Base-by-base conservation (phyloP, 2,329 filamentous ascomycete species). In the Rhynchosporium graminicola region DNA sequence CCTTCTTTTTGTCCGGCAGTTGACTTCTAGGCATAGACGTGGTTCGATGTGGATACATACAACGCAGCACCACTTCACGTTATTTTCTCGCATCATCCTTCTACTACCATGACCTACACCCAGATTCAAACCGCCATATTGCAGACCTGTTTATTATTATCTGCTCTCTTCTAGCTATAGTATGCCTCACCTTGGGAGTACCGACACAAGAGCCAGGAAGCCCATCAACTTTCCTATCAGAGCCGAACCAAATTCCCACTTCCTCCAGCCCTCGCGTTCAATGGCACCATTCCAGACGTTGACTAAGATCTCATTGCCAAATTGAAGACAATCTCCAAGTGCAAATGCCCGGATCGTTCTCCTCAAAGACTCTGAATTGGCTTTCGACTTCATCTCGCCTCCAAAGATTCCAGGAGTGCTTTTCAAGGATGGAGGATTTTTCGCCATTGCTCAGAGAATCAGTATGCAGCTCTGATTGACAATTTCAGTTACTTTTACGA, bases 291-390 rank as follows among this genome's bases (percentile, higher is more conserved):
- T 28, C 45, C 45, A 47, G 45, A 26, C 20, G 45, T 47, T 28
- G 45, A 47, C 28, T 47, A 47, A 4, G 45, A 47, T 26, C 45
- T 47, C n/a, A 47, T 47, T 20, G 45, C 45, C 45, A 47, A 47
- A 26, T 13, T 29, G 46, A 48, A 31, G 46, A 48, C 46, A 31
- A 20, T 48, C 46, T 31, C 46, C 46, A 15, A 47, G 28, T 26
- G 46, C 46, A 9, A 13, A 4, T 12, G 31, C 46, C 46, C 26
- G 46, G 3, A 1, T 48, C 3, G 46, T 6, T 6, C 46, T 48
- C 3, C 46, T 48, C 26, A 48, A 48, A 26, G 46, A 48, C 46
- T 31, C 46, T 3, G 46, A 48, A 26, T 15, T 29, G 12, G 46
- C 46, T 4, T 48, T 48, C 12, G 46, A 48, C 28, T 48, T 48